phyloP scores from a whole-genome alignment of 2,329 filamentous ascomycete species.

The Cadophora malorum region DNA sequence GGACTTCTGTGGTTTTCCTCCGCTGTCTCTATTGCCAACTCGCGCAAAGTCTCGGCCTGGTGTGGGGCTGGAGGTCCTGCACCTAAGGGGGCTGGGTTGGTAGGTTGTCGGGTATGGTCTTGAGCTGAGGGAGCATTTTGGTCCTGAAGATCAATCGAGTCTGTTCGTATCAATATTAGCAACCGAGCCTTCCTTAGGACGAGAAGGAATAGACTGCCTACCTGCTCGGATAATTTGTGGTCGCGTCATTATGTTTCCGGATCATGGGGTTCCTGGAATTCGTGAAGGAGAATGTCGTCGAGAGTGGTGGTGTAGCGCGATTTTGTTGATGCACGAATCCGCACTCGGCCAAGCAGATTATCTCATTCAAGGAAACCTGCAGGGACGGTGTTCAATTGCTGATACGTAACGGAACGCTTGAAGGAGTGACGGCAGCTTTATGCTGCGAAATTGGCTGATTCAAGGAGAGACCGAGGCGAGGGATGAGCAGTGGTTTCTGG shows the following conservation, averaged over 20 bases:
- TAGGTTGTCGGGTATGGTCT: conserved; percentile 70
- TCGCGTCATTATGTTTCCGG: conserved; percentile 54
- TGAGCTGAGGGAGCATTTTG: conserved; percentile 82
- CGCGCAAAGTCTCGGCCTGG: conserved; percentile 83
- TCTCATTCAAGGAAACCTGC: conserved; percentile 27
- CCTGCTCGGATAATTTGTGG: conserved; percentile 62
- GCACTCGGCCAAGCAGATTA: conserved; percentile 27
- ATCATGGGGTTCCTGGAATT: conserved; percentile 31
- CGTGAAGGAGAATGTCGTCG: conserved; percentile 10
- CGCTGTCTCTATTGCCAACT: conserved; percentile 77
- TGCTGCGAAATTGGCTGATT: conserved; percentile 28
- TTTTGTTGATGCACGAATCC: conserved; percentile 34
- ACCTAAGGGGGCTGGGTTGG: conserved; percentile 57
- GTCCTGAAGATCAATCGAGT: conserved; percentile 94
- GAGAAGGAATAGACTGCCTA: conserved; percentile 44
- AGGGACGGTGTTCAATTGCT: conserved; percentile 11
- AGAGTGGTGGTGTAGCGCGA: conserved; percentile 25
- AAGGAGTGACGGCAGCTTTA: conserved; percentile 31
- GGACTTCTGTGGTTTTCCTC: conserved; percentile 74
- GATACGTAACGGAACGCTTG: conserved; percentile 14
- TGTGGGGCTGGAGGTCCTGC: conserved; percentile 67
- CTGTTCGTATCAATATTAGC: conserved; percentile 55
- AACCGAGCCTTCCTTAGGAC: conserved; percentile 13
- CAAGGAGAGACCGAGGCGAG: conserved; percentile 22
- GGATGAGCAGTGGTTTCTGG: conserved; percentile 1